Base-by-base conservation (phyloP, 441 rosid genomes). In the Populus hybrid region DNA sequence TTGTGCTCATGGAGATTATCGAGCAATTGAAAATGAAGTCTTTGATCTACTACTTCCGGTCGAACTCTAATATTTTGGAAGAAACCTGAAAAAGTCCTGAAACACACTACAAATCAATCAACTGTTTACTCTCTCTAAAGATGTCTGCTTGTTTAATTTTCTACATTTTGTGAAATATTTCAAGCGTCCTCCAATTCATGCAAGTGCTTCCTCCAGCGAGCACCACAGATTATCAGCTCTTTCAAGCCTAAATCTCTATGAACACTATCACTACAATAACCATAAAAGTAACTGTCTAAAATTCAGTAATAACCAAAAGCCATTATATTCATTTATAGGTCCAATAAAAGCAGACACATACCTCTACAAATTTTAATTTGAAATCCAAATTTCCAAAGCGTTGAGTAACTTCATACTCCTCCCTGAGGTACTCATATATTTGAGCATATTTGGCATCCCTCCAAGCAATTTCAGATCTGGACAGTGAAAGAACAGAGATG, bases 401-500 rank as follows among this genome's bases (percentile, higher is more conserved):
- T 79, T 95, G 99, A 46, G 95, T 90, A 30, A 95, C 92, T 84
- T 95, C 97, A 24, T 89, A 95, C 86, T 95, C 99, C 84, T 95
- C 99, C 82, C 93, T 85, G 32, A 93, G 91, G 87, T 91, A 95
- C 84, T 95, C 99, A 3, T 88, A 84, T 86, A 93, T 95, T 83
- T 87, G 96, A 78, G 97, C 95, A 83, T 92, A 93, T 84, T 90
- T 95, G 70, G 97, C 99, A 84, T 92, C 94, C 82, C 94, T 90
- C 99, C 98, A 95, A 79, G 98, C 99, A 83, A 95, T 95, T 86
- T 95, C 98, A 32, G 98, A 93, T 83, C 99, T 93, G 88, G 21
- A 83, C 61, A 66, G 75, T 18, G 73, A 40, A 79, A 81, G 40
- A 80, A 69, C n/a, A 32, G 14, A 72, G 71, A 20, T 26, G 30